Percentiles rank a stretch among this genome's conserved stretches.
Evolutionary conservation across 139 green algal species (phyloP).

Genomic region (Edaphochlamys debaryana): DNA sequence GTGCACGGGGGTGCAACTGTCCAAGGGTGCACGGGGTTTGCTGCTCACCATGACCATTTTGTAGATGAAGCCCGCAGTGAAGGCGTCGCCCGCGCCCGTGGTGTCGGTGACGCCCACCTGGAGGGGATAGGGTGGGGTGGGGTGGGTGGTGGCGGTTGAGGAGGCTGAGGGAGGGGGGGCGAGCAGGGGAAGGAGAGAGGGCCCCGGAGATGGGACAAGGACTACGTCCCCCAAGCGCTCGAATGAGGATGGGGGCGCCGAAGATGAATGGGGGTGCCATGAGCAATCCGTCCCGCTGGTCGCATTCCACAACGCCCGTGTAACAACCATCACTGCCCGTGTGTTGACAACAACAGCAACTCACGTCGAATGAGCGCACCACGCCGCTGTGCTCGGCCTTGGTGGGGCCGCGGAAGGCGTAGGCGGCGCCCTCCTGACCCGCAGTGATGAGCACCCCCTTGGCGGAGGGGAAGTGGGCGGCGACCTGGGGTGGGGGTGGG

Average conservation of each 20-base stretch:
- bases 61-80: constrained; percentile 84
- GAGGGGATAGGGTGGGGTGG: too few species aligned
- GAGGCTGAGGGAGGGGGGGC: too few species aligned
- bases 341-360: neutral
- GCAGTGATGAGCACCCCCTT: constrained; percentile 84
- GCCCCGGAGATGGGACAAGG: too few species aligned
- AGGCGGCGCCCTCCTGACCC: constrained; percentile 79
- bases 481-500: constrained; percentile 51
- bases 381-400: constrained; percentile 68
- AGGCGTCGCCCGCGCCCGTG: constrained; percentile 91
- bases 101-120: constrained; percentile 85
- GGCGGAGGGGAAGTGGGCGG: constrained; percentile 63
- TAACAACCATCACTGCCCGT: neutral
- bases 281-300: too few species aligned
- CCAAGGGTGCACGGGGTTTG: too few species aligned
- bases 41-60: constrained; percentile 62
- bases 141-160: too few species aligned
- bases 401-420: constrained; percentile 69
- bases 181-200: too few species aligned
- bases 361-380: constrained; percentile 69
- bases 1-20: too few species aligned
- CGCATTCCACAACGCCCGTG: too few species aligned
- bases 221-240: too few species aligned
- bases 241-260: too few species aligned
- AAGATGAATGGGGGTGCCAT: too few species aligned